Conservation (phyloP, 352 stramenopile genomes). For the Elongisporangium senticosum region DNA sequence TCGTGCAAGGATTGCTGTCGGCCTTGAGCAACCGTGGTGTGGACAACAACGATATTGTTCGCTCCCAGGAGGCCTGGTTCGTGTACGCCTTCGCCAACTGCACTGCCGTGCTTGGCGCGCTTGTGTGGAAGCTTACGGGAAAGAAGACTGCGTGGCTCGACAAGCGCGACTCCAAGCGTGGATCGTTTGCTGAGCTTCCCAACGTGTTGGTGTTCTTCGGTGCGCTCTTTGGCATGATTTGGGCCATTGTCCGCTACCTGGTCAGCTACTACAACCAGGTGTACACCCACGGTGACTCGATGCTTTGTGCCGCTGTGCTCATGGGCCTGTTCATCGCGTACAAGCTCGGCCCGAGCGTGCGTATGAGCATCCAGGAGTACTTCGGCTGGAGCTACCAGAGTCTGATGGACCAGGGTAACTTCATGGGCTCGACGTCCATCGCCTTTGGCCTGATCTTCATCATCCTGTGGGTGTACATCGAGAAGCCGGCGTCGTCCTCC, state of each 20-base stretch:
- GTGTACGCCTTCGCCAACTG: slow-evolving; percentile 82
- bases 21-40: slow-evolving; percentile 72
- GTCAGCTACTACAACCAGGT: slow-evolving; percentile 68
- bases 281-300: slow-evolving; percentile 69
- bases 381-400: slow-evolving; percentile 87
- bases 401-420: slow-evolving; percentile 85
- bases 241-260: slow-evolving; percentile 78
- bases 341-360: slow-evolving; percentile 72
- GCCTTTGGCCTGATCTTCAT: slow-evolving; percentile 81
- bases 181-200: slow-evolving; percentile 66
- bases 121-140: slow-evolving; percentile 82
- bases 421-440: slow-evolving; percentile 78
- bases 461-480: slow-evolving; percentile 76
- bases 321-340: slow-evolving; percentile 75
- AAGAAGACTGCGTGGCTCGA: slow-evolving; percentile 66
- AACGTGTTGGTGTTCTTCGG: slow-evolving; percentile 82
- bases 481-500: slow-evolving; percentile 40
- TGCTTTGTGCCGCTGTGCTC: slow-evolving; percentile 59
- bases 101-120: slow-evolving; percentile 60
- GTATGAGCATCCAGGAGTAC: slow-evolving; percentile 85
- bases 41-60: slow-evolving; percentile 78
- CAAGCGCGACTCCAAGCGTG: slow-evolving; percentile 54
- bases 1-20: slow-evolving; percentile 67
- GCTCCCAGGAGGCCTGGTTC: slow-evolving; percentile 74
- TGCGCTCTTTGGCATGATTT: slow-evolving; percentile 67